Percentiles rank a stretch among this genome's conserved stretches.
Evolutionary conservation across 768 basidiomycete species (phyloP).

Genomic region (Leccinum boreale): DNA sequence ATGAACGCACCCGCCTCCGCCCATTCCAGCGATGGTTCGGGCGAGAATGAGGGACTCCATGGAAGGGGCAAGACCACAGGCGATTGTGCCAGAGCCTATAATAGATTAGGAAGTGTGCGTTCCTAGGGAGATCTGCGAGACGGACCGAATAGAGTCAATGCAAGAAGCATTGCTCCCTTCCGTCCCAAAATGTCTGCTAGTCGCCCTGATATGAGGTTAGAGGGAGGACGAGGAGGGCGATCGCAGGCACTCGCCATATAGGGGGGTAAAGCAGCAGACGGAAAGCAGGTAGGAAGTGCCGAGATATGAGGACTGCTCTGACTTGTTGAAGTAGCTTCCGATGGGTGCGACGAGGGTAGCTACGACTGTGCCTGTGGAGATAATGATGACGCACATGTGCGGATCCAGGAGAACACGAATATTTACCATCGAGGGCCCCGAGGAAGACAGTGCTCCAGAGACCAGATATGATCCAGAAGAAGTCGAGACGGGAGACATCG

Average conservation of each 20-base stretch:
- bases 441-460: conserved; percentile 83
- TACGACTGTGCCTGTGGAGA: conserved; percentile 65
- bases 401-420: conserved; percentile 16
- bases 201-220: conserved; percentile 52
- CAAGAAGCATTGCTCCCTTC: conserved; percentile 84
- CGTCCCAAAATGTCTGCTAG: conserved; percentile 83
- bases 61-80: conserved; percentile 82
- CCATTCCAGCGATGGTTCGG: conserved; percentile 86
- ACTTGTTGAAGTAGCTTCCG: conserved; percentile 79
- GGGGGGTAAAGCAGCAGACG: conserved; percentile 86
- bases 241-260: conserved; percentile 59
- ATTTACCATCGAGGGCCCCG: conserved; percentile 76
- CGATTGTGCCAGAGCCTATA: conserved; percentile 74
- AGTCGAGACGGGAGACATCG: conserved; percentile 51
- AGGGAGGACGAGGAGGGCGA: conserved; percentile 1
- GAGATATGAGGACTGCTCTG: conserved; percentile 80
- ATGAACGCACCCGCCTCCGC: conserved; percentile 76
- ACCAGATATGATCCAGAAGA: conserved; percentile 69
- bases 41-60: conserved; percentile 82
- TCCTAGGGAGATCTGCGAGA: conserved; percentile 16
- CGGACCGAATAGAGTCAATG: conserved; percentile 77
- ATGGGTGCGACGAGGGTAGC: conserved; percentile 84
- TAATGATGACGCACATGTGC: background rate
- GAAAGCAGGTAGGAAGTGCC: conserved; percentile 86
- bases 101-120: conserved; percentile 17